Evolutionary conservation across 306 rosid genomes (phyloP).

Genomic region (Vicia faba): DNA sequence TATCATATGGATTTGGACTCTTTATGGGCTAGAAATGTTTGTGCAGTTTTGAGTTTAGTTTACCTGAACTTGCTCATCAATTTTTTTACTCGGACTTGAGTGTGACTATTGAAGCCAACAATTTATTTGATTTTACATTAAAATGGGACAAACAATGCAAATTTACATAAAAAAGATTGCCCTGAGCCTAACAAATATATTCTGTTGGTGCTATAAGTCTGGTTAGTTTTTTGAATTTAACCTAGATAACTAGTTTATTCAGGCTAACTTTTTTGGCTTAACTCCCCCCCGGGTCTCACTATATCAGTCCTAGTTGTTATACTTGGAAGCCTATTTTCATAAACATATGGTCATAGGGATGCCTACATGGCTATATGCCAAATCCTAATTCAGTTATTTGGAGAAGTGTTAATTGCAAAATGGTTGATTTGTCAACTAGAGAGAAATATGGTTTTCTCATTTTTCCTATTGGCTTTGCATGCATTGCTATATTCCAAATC

Average conservation of each 20-base stretch:
- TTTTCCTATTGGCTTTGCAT: conserved; percentile 31
- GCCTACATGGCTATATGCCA: neutral
- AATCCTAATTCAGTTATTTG: conserved; percentile 14
- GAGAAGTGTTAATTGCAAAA: conserved; percentile 29
- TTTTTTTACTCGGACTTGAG: neutral
- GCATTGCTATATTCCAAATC: conserved; percentile 5
- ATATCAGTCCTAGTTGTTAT: neutral
- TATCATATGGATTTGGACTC: conserved; percentile 10
- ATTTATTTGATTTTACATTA: conserved; percentile 5
- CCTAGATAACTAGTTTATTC: conserved; percentile 17
- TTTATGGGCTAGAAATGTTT: conserved; percentile 13
- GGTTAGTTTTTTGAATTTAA: conserved; percentile 2
- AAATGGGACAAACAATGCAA: conserved; percentile 9
- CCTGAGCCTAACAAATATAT: neutral
- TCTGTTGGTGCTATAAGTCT: neutral
- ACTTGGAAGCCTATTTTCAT: conserved; percentile 13
- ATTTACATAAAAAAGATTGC: conserved; percentile 8
- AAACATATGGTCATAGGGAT: conserved; percentile 12
- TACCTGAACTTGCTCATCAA: neutral
- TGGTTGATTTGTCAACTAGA: conserved; percentile 24
- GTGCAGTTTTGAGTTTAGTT: conserved; percentile 17
- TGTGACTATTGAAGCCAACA: conserved; percentile 1
- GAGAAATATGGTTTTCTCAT: conserved; percentile 11
- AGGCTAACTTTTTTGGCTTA: conserved; percentile 18
- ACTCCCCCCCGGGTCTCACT: neutral